These are phyloP conservation scores for Penicillium cinerascens DNA, from an alignment of 495 filamentous ascomycete species.

Conservation along the genomic window DNA sequence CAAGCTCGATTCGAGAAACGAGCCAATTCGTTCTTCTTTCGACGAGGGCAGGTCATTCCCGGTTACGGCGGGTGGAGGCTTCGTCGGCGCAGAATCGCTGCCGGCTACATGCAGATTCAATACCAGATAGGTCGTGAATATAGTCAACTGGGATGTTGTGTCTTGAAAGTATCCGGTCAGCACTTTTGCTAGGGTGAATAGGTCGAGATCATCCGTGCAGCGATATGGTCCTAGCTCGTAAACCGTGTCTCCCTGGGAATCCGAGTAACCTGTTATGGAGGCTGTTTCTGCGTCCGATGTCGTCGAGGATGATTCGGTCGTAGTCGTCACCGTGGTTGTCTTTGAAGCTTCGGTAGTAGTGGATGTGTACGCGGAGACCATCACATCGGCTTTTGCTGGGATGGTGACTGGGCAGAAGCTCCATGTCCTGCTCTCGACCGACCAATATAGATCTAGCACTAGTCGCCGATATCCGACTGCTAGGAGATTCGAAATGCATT, in stretches of 20 bases:
- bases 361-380: constrained; percentile 21
- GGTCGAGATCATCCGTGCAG: constrained; percentile 50
- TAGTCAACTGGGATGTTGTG: constrained; percentile 43
- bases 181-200: constrained; percentile 45
- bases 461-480: constrained; percentile 56
- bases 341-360: constrained; percentile 11
- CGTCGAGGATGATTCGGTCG: constrained; percentile 18
- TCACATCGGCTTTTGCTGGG: constrained; percentile 23
- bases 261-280: constrained; percentile 23
- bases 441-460: constrained; percentile 65
- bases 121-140: constrained; percentile 47
- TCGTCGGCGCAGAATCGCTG: constrained; percentile 30
- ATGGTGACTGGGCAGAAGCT: constrained; percentile 56
- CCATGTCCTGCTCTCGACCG: constrained; percentile 47
- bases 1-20: constrained; percentile 36
- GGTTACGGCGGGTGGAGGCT: constrained; percentile 36
- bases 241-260: constrained; percentile 35
- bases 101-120: constrained; percentile 60
- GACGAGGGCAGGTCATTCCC: constrained; percentile 33
- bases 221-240: constrained; percentile 52
- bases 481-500: constrained; percentile 61
- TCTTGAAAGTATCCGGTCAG: constrained; percentile 45
- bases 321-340: constrained; percentile 13
- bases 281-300: constrained; percentile 25
- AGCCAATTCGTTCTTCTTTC: constrained; percentile 27